Conservation (phyloP, 495 filamentous ascomycete genomes). For the Aspergillus kassunensis region DNA sequence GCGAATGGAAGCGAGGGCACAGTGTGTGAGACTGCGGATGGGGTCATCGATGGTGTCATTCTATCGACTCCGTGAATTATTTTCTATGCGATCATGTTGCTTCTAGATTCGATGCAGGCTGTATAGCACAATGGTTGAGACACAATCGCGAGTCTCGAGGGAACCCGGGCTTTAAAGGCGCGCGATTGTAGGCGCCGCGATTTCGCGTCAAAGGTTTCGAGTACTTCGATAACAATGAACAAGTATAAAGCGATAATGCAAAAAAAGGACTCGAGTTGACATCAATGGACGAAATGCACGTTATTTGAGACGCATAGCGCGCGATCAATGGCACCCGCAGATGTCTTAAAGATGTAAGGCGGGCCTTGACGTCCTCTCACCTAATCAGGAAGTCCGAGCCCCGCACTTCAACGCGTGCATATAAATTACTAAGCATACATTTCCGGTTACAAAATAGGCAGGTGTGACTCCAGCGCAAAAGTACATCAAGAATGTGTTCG, state of each 20-base stretch:
- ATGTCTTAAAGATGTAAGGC: neutral
- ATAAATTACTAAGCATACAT: neutral
- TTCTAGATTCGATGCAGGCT: neutral
- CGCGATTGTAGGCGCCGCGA: neutral
- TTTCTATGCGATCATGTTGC: slow-evolving; percentile 10
- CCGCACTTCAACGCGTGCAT: too few relatives aligned
- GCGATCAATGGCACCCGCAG: neutral
- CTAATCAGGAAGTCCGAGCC: slow-evolving; percentile 1
- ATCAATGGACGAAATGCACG: neutral
- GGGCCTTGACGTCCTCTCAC: slow-evolving; percentile 11
- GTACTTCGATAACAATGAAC: neutral
- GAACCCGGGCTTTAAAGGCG: neutral
- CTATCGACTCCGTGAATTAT: slow-evolving; percentile 3
- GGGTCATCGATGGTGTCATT: slow-evolving; percentile 20
- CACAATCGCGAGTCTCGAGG: neutral
- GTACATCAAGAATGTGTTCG: neutral
- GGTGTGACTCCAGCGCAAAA: too few relatives aligned
- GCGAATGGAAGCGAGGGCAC: slow-evolving; percentile 27
- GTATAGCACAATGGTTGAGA: neutral
- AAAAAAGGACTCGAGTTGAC: neutral
- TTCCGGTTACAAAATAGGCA: too few relatives aligned
- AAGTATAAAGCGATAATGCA: neutral
- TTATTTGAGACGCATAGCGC: slow-evolving; percentile 4
- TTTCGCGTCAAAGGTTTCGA: neutral
- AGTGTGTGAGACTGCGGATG: slow-evolving; percentile 23